phyloP scores from a whole-genome alignment of 208 protist species.

The Wallacemonas rigidus region DNA sequence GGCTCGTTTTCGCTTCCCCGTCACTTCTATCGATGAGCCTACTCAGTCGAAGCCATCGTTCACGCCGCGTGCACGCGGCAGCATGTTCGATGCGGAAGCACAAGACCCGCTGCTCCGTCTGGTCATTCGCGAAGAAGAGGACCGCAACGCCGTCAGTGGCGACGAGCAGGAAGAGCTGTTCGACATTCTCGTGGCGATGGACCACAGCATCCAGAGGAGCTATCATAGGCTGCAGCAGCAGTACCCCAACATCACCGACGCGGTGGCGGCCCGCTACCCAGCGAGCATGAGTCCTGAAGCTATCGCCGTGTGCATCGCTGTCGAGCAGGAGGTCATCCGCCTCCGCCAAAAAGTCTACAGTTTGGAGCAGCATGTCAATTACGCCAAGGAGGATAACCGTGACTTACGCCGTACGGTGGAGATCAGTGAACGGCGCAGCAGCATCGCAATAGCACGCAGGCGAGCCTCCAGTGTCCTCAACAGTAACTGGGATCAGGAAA shows the following conservation, averaged over 20 bases:
- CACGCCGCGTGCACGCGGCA: neutral
- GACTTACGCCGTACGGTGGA: constrained; percentile 17
- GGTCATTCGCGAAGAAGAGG: neutral
- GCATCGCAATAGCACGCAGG: constrained; percentile 9
- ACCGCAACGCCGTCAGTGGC: neutral
- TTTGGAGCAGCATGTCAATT: constrained; percentile 7
- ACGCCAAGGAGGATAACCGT: constrained; percentile 15
- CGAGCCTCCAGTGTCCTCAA: constrained; percentile 14
- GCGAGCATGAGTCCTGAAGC: constrained; percentile 11
- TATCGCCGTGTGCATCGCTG: constrained; percentile 16
- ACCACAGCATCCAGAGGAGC: constrained; percentile 8
- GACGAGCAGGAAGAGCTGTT: constrained; percentile 15
- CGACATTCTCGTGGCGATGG: neutral
- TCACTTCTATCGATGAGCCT: neutral
- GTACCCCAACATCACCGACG: constrained; percentile 4
- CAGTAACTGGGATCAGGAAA: constrained; percentile 7
- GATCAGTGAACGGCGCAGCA: constrained; percentile 9
- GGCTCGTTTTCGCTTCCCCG: constrained; percentile 2
- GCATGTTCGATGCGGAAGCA: neutral
- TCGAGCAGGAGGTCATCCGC: constrained; percentile 19
- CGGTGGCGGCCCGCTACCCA: constrained; percentile 17
- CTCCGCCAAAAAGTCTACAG: constrained; percentile 4
- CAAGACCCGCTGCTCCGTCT: constrained; percentile 6
- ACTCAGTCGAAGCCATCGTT: neutral
- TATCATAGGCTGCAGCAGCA: constrained; percentile 4